Evolutionary conservation across 441 rosid species (phyloP), one percentile per base, ranked within the genome.

Genomic region (Dalechampia spathulata): DNA sequence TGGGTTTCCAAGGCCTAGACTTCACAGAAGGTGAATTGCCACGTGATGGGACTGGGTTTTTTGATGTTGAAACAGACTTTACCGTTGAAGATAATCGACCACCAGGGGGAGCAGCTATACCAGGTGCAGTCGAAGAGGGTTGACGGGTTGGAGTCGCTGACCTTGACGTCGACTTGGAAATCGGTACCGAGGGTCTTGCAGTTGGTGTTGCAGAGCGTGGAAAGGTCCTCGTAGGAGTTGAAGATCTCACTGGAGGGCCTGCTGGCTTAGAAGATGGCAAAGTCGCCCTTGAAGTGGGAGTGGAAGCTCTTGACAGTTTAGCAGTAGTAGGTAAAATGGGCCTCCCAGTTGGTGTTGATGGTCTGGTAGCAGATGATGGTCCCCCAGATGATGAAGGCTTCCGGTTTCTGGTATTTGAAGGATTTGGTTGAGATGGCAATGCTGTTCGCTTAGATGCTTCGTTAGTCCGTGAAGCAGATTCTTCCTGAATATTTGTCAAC

Each of bases 401-500:
- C 61, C 76, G 67, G 64, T 66, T 74, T 46, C 55, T 55, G 49
- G 28, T 47, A 61, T 46, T 54, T 20, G 75, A 70, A 56, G 79
- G 52, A 60, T 73, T 68, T 42, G 59, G 22, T 47, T 67, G 60
- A 26, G 68, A 58, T 4, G 66, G 49, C 46, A 55, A 25, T 48
- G 58, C 54, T 21, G 61, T 60, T n/a, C 68, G 68, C 71, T 70
- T 73, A 25, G 66, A 43, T 15, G 55, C 64, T 26, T 57, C 40
- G 37, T 45, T 47, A 55, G 70, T 65, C 64, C 59, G 70, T 36
- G 74, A 63, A 58, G 72, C 70, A 71, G 82, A 79, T 47, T 83
- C 86, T 59, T 75, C 87, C 20, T 58, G 84, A 28, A 83, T 64
- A 71, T 85, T 85, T 62, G 68, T 80, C 5, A 80, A 74, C 95